phyloP scores from a whole-genome alignment of 1,139 yeast genomes.

The Geotrichum reessii region DNA sequence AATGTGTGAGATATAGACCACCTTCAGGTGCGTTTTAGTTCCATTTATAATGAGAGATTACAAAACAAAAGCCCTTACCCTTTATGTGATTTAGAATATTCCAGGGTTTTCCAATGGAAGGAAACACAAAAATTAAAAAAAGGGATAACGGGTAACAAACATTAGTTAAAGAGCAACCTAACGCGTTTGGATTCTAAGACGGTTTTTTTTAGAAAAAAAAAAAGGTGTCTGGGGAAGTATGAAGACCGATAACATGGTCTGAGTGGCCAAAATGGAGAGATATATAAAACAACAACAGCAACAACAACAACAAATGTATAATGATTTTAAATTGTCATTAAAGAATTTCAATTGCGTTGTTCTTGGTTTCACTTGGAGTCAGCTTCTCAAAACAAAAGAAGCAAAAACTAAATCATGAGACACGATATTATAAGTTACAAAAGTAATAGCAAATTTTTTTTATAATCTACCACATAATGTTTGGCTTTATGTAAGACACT shows the following conservation, averaged over 20 bases:
- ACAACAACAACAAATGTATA: no score
- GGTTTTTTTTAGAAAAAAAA: no score
- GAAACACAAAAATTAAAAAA: not conserved
- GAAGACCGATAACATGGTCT: no score
- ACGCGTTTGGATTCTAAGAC: not conserved
- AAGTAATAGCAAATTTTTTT: no score
- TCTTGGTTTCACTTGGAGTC: not conserved
- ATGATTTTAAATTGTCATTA: not conserved
- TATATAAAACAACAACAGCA: no score
- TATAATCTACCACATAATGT: no score
- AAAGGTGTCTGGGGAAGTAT: no score
- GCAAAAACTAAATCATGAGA: not conserved
- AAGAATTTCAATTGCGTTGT: not conserved
- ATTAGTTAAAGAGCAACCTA: not conserved
- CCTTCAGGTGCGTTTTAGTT: not conserved
- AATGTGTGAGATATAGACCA: not conserved
- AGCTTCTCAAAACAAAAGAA: not conserved
- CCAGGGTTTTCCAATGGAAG: conserved; percentile 7
- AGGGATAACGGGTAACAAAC: not conserved
- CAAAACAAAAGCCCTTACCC: not conserved
- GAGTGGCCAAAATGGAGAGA: no score
- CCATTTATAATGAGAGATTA: not conserved
- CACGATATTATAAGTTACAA: not conserved
- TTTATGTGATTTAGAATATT: conserved; percentile 7
- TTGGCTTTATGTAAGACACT: not conserved